Evolutionary conservation across 306 rosid genomes (phyloP), one percentile per base, ranked within the genome.

Genomic region (Citrullus amarus): DNA sequence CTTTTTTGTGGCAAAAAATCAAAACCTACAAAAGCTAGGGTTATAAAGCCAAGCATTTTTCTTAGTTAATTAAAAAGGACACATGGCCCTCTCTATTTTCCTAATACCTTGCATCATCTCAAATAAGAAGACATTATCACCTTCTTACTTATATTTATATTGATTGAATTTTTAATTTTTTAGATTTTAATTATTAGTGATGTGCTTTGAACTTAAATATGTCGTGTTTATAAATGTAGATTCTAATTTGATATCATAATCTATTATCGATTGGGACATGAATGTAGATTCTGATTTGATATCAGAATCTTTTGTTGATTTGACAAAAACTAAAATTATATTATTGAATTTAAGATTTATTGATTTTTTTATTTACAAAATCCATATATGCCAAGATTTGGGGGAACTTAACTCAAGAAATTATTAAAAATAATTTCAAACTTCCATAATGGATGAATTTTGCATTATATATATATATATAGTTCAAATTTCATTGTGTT

Each of bases 1-100:
- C 75, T 72, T 83, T 74, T 78, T 62, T 63, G 50, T 63, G 36
- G 58, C 50, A 34, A 53, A 78, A 55, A 73, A 73, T 76, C 54
- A 58, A 56, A 38, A 22, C 56, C 79, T 76, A 76, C 20, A 76
- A 56, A 76, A 76, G 53, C 55, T 36, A 51, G 50, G 65, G 63
- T 39, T 72, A 78, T 80, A 48, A 25, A 76, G 78, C 79, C 57
- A 53, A 48, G 11, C n/a, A 38, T 44, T 1, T 43, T 69, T 12
- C 75, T 12, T 14, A 51, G 5, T 53, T 69, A 2, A 43, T 69
- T 12, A 43, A 20, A 63, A 22, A 2, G 36, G 15, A 76, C 62
- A 76, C 32, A 30, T 50, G 60, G 30, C 48, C 17, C 39, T 53
- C 46, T 30, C 3, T 73, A 1, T 28, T 28, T 12, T 41, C 36